Percentiles rank a stretch among this genome's conserved stretches.
phyloP scores from a whole-genome alignment of 495 filamentous ascomycete genomes.

The Tuber magnatum region DNA sequence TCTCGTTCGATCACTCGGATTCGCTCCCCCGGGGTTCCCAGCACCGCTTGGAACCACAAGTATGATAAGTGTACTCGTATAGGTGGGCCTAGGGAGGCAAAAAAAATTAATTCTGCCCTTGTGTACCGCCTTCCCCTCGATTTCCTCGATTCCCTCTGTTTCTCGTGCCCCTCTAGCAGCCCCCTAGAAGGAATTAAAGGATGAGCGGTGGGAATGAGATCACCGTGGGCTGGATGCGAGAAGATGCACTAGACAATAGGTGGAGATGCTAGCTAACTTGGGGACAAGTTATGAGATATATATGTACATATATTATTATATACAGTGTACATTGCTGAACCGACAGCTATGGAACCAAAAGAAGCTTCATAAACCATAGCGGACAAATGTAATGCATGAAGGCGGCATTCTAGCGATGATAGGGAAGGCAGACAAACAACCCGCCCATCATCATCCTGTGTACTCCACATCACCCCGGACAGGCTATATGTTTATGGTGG shows the following conservation, averaged over 20 bases:
- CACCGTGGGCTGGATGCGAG: not conserved
- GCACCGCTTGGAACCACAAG: not conserved
- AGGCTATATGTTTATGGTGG: not conserved
- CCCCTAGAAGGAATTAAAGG: not conserved
- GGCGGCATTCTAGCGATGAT: not conserved
- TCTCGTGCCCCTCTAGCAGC: not conserved
- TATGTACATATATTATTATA: no score
- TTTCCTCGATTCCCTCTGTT: not conserved
- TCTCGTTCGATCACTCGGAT: not conserved
- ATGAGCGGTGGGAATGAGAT: not conserved
- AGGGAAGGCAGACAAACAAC: not conserved
- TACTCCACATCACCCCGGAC: not conserved
- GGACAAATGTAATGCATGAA: not conserved
- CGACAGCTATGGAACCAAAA: not conserved
- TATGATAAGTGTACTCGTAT: no score
- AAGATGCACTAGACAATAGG: not conserved
- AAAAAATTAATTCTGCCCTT: not conserved
- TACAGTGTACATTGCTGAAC: not conserved
- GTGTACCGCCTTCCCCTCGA: not conserved
- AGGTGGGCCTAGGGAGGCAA: not conserved
- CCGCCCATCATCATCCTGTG: not conserved
- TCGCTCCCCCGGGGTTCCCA: not conserved
- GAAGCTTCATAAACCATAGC: not conserved
- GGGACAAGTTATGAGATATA: not conserved
- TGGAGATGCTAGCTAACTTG: not conserved